Base-by-base conservation (phyloP, 805 yeast species). In the Saccharomycodes ludwigii region DNA sequence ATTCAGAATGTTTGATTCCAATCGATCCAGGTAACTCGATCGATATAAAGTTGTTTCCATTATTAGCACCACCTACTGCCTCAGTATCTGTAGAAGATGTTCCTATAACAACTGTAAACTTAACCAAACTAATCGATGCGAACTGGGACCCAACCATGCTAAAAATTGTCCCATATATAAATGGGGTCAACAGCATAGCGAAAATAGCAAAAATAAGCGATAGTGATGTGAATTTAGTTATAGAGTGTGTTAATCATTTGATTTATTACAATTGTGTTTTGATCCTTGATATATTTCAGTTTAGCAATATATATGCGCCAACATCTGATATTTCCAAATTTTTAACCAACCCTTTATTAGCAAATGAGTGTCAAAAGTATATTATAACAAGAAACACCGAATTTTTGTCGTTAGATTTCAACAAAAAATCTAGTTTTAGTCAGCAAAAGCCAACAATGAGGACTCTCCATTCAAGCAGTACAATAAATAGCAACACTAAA, bases 71-170 rank as follows among this genome's bases (percentile, higher is more conserved):
- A 2, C 95, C 88, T 1, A 73, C 85, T 3, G 77, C 86, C 0
- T 71, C 71, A 29, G 59, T 91, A 15, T 65, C 74, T 30, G 72
- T 93, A 0, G 81, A 65, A 44, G 94, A 88, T 52, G 99, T 91
- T 1, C 98, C 98, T 0, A 71, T 86, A 4, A 72, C 93, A n/a
- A 76, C 88, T 0, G 94, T 91, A 1, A 73, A 75, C 32, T 58
- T 91, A 21, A 66, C 67, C 18, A 59, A 69, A 23, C 62, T 91
- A 39, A 76, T 83, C 26, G 98, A 91, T 53, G 78, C 81, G 6
- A 78, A 81, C 45, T 91, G 98, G 96, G 98, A 91, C 54, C 96
- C 96, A 2, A 88, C 97, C 2, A 79, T 91, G 91, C 63, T 84
- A 28, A 77, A 80, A 42, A 81, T 91, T 16, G 57, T 83, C 8